Conservation (phyloP, 768 basidiomycete species). For the Mycena floridula region DNA sequence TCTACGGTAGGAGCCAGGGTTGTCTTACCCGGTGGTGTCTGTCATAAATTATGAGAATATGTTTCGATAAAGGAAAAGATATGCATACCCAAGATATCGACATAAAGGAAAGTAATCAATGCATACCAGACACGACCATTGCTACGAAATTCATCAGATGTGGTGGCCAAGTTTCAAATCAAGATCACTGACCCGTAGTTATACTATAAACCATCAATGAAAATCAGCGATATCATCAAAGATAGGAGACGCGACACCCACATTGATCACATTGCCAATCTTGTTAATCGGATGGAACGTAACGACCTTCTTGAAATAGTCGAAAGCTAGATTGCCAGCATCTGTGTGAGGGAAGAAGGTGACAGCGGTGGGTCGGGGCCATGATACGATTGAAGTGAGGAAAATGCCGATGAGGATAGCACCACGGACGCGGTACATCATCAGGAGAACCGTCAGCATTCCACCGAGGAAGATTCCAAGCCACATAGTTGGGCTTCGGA, state of each 20-base stretch:
- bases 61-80: no score
- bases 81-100: conserved; percentile 73
- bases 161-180: background rate
- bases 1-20: no score
- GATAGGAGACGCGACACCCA: no score
- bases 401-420: conserved; percentile 81
- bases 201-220: conserved; percentile 38
- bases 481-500: conserved; percentile 79
- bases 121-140: conserved; percentile 85
- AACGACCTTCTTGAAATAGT: conserved; percentile 82
- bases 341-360: conserved; percentile 76
- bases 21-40: no score
- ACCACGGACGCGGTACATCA: conserved; percentile 82
- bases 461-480: conserved; percentile 84
- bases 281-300: conserved; percentile 59
- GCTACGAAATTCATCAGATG: conserved; percentile 21
- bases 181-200: conserved; percentile 32
- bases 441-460: conserved; percentile 72
- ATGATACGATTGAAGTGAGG: conserved; percentile 79
- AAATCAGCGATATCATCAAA: background rate
- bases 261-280: conserved; percentile 64
- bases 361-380: conserved; percentile 78
- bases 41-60: no score
- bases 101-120: conserved; percentile 83
- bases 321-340: conserved; percentile 65